Base-by-base conservation (phyloP, 2,329 filamentous ascomycete species). In the Simplicillium aogashimaense region DNA sequence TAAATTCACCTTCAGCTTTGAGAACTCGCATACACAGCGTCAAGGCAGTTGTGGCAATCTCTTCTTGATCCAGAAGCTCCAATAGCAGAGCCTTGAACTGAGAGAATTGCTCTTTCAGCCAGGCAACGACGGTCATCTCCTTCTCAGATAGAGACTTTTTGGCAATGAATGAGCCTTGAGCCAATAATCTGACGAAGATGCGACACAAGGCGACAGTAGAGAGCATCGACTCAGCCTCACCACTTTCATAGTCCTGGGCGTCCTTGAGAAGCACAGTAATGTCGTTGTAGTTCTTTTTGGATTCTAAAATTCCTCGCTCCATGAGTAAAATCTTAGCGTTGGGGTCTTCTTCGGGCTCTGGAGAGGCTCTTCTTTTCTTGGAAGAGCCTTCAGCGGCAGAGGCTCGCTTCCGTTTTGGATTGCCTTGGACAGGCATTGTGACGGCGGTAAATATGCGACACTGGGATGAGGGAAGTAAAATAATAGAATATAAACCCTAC, bases 271-370 rank as follows among this genome's bases (percentile, higher is more conserved):
- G 65, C 10, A 73, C 76, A 7, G 78, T 73, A 53, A 97, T 90
- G 56, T 94, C 87, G 68, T 95, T 94, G 70, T 94, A 94, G 63
- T 95, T 77, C 60, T 88, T 86, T 54, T 80, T 84, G 37, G 88
- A 94, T 59, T 92, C 81, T 45, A 88, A 64, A 41, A 97, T 88
- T 42, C 85, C 81, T 47, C 77, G 71, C 64, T 95, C 89, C 40
- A 95, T 73, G 40, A 77, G 65, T 33, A 90, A 64, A 43, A 95
- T 85, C 46, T 78, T 74, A 41, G 75, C 70, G 55, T 82, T 74
- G 35, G 67, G 59, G 54, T 79, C 73, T 45, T 72, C 64, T 33
- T 60, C 57, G 9, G 20, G 20, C 20, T 25, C 20, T 9, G 20
- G 20, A 9, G 20, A 25, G 20, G 20, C 20, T 25, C 20, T 69